A percentile compares a stretch with the other conserved stretches of the same genome.
Conservation (phyloP, 164 flowering plant species). For the Aristolochia fimbriata region DNA sequence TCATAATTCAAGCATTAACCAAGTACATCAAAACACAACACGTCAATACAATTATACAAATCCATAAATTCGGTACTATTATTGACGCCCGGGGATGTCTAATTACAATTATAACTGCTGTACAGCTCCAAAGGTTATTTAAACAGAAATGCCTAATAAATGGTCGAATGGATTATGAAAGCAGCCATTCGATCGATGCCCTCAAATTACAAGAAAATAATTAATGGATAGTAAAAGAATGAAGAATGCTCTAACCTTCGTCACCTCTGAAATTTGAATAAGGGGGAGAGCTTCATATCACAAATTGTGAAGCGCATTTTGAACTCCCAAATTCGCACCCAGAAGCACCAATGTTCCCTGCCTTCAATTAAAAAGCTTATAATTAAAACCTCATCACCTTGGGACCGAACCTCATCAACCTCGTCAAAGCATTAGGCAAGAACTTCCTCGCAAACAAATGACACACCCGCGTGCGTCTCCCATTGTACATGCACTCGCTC, state of each 20-base stretch:
- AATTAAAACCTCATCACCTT: conserved; percentile 34
- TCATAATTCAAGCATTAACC: too few species aligned
- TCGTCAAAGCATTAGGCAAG: conserved; percentile 33
- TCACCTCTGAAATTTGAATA: not conserved
- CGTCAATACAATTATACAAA: too few species aligned
- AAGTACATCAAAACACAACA: too few species aligned
- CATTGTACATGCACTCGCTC: conserved; percentile 35
- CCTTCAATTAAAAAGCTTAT: not conserved
- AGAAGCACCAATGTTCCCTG: not conserved
- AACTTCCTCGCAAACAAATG: conserved; percentile 84
- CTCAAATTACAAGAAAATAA: too few species aligned
- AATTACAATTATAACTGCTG: too few species aligned
- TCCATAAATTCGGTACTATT: too few species aligned
- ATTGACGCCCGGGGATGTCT: too few species aligned
- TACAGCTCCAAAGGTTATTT: not conserved
- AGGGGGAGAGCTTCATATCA: too few species aligned
- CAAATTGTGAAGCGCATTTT: not conserved
- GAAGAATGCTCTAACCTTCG: not conserved
- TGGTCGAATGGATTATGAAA: not conserved
- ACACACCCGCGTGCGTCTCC: conserved; percentile 33
- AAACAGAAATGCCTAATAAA: not conserved
- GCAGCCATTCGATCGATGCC: too few species aligned
- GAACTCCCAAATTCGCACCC: not conserved
- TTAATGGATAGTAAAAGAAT: too few species aligned
- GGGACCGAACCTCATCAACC: conserved; percentile 49